Percentiles rank a stretch among this genome's conserved stretches.
phyloP scores from a whole-genome alignment of 164 flowering plant species.

The Sedum album region DNA sequence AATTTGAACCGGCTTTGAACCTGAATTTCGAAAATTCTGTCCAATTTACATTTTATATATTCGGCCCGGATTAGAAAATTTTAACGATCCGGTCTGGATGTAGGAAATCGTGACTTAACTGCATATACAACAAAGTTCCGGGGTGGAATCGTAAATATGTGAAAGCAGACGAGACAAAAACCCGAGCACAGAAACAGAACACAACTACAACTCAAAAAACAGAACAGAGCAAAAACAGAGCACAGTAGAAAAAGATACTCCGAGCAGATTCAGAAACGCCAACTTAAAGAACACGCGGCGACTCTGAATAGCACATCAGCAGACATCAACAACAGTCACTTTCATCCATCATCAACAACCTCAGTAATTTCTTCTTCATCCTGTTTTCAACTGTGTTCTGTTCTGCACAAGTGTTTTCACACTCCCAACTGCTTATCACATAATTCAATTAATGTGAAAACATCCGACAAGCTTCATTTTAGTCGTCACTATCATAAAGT shows the following conservation, averaged over 20 bases:
- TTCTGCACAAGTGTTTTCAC: neutral
- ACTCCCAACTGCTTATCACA: neutral
- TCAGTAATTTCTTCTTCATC: neutral
- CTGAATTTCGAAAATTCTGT: too few relatives aligned
- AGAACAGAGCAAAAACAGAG: neutral
- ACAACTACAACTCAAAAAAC: too few relatives aligned
- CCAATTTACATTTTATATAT: too few relatives aligned
- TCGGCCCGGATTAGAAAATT: too few relatives aligned
- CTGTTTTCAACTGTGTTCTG: neutral
- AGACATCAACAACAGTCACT: neutral
- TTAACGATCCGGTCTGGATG: too few relatives aligned
- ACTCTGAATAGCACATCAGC: neutral
- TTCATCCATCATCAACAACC: neutral
- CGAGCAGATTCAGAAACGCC: too few relatives aligned
- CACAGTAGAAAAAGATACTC: neutral
- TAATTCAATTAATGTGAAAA: neutral
- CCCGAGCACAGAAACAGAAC: neutral
- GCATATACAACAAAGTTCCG: too few relatives aligned
- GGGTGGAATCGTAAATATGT: too few relatives aligned
- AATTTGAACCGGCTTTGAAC: too few relatives aligned
- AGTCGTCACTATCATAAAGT: neutral
- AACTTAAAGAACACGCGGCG: neutral
- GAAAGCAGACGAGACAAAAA: neutral
- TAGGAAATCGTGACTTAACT: too few relatives aligned
- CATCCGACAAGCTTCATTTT: neutral